Conservation (phyloP, 2,329 filamentous ascomycete genomes). For the Penicillium paneum region DNA sequence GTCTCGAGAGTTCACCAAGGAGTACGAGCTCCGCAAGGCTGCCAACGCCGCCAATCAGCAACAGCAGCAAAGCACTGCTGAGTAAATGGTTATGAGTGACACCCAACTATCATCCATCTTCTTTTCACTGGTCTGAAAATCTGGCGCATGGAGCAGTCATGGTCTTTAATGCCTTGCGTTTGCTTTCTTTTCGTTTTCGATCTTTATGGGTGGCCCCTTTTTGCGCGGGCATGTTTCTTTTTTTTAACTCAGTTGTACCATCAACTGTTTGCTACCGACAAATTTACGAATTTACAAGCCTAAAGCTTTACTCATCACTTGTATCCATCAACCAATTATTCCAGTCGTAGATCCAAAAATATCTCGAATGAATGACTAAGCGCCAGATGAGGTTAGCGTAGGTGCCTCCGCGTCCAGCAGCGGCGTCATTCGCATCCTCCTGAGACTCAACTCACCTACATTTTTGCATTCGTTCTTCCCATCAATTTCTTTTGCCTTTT, state of each 20-base stretch:
- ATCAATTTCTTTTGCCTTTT: constrained; percentile 20
- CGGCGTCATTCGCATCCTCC: constrained; percentile 32
- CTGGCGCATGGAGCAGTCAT: constrained; percentile 25
- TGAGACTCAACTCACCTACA: constrained; percentile 22
- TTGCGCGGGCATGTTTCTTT: background rate
- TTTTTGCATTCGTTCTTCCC: constrained; percentile 26
- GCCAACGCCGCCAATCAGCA: constrained; percentile 60
- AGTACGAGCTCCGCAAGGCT: constrained; percentile 86
- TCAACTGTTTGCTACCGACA: background rate
- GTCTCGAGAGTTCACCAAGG: constrained; percentile 84
- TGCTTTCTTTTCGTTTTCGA: constrained; percentile 4
- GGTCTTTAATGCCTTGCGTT: constrained; percentile 11
- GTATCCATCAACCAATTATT: background rate
- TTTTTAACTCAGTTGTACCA: constrained; percentile 5
- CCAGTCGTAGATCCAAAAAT: constrained; percentile 5
- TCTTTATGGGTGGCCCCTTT: background rate
- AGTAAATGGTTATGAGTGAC: constrained; percentile 16
- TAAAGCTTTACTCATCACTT: background rate
- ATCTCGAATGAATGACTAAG: constrained; percentile 18
- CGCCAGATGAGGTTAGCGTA: constrained; percentile 22
- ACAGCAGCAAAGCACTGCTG: constrained; percentile 34
- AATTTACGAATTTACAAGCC: background rate
- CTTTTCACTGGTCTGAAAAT: constrained; percentile 7
- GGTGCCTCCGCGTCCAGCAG: constrained; percentile 26
- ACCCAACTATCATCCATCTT: background rate